Conservation (phyloP, 176 grass and related monocot species). For the Chrysopogon serrulatus region DNA sequence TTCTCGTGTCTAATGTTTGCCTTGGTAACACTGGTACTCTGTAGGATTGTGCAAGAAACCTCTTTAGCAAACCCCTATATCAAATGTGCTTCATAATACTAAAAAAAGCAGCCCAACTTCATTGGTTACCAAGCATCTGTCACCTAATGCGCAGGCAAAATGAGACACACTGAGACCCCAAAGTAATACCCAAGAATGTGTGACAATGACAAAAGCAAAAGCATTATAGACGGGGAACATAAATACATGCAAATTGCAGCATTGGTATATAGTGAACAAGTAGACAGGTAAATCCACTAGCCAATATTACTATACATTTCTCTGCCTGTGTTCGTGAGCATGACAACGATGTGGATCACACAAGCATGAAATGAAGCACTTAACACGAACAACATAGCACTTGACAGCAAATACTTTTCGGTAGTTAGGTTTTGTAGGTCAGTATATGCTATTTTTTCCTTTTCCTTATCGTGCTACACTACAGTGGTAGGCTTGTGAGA, state of each 20-base stretch:
- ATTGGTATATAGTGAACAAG: neutral
- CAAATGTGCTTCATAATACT: conserved; percentile 3
- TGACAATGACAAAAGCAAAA: neutral
- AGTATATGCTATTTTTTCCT: neutral
- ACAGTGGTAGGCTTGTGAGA: neutral
- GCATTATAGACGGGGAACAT: neutral
- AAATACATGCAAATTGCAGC: neutral
- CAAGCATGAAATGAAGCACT: neutral
- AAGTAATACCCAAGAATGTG: neutral
- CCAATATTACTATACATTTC: conserved; percentile 12
- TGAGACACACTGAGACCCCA: neutral
- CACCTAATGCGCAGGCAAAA: neutral
- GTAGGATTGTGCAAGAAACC: neutral
- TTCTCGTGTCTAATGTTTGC: conserved; percentile 5
- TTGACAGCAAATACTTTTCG: neutral
- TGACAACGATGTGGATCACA: neutral
- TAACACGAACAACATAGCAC: neutral
- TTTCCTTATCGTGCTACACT: neutral
- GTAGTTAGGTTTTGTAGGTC: neutral
- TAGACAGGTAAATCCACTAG: neutral
- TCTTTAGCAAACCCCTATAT: neutral
- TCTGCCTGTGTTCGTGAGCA: neutral
- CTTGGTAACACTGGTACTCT: neutral
- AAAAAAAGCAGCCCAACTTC: neutral
- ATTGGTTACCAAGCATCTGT: neutral